Conservation (phyloP, 1,284 basidiomycete genomes). For the Amylostereum areolatum region DNA sequence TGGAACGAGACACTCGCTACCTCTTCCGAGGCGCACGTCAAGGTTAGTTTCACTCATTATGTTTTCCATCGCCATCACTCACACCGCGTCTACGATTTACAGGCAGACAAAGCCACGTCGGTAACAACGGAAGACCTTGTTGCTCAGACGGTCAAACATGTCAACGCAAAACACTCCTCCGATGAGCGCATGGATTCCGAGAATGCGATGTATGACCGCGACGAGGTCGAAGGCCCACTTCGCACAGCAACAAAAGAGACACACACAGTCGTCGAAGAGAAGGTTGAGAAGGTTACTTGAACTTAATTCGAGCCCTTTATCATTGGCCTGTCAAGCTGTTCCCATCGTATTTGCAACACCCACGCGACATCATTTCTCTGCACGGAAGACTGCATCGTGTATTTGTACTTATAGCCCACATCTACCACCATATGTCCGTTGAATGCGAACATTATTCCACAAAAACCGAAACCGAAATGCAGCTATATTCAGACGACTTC, state of each 20-base stretch:
- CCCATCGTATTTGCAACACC: no score
- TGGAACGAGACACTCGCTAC: conserved; percentile 72
- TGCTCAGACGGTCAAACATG: conserved; percentile 10
- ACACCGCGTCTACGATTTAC: background rate
- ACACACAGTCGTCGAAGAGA: conserved; percentile 5
- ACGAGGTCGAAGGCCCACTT: conserved; percentile 40
- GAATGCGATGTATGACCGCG: conserved; percentile 30
- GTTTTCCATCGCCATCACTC: conserved; percentile 2
- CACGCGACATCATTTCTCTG: no score
- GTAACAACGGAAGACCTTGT: conserved; percentile 24
- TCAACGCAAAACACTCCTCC: conserved; percentile 8
- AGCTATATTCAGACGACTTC: no score
- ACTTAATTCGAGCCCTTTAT: no score
- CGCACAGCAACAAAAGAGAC: no score
- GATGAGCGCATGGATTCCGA: conserved; percentile 11
- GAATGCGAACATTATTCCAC: no score
- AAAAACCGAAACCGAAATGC: no score
- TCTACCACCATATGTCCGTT: no score
- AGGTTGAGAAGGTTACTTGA: background rate
- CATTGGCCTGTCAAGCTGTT: no score
- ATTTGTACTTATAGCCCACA: no score
- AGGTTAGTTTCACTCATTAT: conserved; percentile 36
- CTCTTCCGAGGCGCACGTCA: conserved; percentile 62
- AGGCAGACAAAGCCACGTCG: conserved; percentile 31
- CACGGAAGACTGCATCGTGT: no score